These are phyloP conservation scores for Boeremia exigua DNA, from an alignment of 2,329 filamentous ascomycete genomes.

Conservation along the genomic window DNA sequence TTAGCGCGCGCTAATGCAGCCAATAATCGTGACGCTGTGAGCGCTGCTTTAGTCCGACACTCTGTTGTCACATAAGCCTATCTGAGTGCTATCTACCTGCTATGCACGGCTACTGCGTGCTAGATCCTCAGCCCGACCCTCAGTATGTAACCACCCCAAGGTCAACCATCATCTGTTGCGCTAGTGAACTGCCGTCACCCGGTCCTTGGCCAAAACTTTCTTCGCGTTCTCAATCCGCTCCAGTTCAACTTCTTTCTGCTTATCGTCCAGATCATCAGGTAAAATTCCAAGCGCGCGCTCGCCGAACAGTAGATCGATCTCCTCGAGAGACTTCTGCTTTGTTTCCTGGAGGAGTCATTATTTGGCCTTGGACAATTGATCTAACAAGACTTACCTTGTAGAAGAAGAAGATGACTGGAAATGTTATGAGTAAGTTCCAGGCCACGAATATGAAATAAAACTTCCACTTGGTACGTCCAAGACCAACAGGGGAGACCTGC, in stretches of 20 bases:
- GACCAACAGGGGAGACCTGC: slow-evolving; percentile 63
- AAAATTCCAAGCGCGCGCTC: slow-evolving; percentile 57
- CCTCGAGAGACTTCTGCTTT: slow-evolving; percentile 58
- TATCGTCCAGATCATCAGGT: slow-evolving; percentile 51
- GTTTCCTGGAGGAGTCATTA: slow-evolving; percentile 37
- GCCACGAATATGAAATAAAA: slow-evolving; percentile 66
- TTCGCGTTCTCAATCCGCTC: slow-evolving; percentile 29
- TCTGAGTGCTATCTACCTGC: no score
- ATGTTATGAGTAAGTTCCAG: slow-evolving; percentile 54
- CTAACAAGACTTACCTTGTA: slow-evolving; percentile 49
- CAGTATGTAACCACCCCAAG: neutral
- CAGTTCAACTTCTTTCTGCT: slow-evolving; percentile 31
- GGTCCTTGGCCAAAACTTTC: slow-evolving; percentile 16
- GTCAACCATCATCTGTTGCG: neutral
- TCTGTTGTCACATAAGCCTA: no score
- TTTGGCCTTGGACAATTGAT: accelerated
- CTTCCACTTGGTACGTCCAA: slow-evolving; percentile 57
- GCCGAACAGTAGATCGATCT: slow-evolving; percentile 65
- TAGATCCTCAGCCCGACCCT: neutral
- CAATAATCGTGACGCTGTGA: no score
- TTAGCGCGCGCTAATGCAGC: no score
- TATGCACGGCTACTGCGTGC: neutral
- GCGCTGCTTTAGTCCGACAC: no score
- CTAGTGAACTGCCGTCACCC: slow-evolving; percentile 12
- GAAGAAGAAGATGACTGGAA: slow-evolving; percentile 57